A percentile compares a stretch with the other conserved stretches of the same genome.
Conservation (phyloP, 2,329 filamentous ascomycete species). For the Colletotrichum shisoi region DNA sequence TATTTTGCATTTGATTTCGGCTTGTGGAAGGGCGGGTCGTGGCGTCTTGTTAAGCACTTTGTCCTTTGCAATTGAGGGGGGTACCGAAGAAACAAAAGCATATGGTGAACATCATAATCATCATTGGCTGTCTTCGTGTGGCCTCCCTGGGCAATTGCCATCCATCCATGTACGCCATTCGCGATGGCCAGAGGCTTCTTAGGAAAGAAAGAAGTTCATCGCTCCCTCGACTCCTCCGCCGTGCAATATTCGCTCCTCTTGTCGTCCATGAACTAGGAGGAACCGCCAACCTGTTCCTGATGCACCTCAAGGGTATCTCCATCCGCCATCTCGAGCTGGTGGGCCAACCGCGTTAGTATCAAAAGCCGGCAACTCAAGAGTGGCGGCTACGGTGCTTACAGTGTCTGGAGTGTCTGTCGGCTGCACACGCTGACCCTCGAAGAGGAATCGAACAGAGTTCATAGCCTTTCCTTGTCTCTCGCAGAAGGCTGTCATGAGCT, state of each 20-base stretch:
- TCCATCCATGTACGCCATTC: constrained; percentile 25
- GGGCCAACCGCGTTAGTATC: constrained; percentile 41
- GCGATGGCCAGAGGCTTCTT: constrained; percentile 18
- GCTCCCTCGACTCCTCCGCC: constrained; percentile 3
- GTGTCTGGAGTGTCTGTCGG: constrained; percentile 88
- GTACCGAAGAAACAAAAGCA: constrained; percentile 1
- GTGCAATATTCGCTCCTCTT: constrained; percentile 5
- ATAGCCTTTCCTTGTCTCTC: constrained; percentile 91
- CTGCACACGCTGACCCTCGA: constrained; percentile 93
- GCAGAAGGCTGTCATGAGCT: constrained; percentile 98
- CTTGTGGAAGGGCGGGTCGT: not conserved
- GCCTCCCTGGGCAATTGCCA: not conserved
- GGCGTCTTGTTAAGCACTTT: constrained; percentile 3
- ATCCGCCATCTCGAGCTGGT: constrained; percentile 92
- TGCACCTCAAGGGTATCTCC: constrained; percentile 97
- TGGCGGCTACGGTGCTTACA: constrained; percentile 64
- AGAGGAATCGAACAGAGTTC: constrained; percentile 88
- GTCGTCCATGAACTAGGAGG: constrained; percentile 15
- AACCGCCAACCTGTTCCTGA: constrained; percentile 94
- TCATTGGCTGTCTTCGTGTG: constrained; percentile 32
- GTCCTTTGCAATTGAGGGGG: not conserved
- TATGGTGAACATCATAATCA: constrained; percentile 37
- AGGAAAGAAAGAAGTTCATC: constrained; percentile 20
- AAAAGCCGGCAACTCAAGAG: not conserved
- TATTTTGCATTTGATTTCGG: not conserved